Base-by-base conservation (phyloP, 495 filamentous ascomycete species). In the Podospora appendiculata region DNA sequence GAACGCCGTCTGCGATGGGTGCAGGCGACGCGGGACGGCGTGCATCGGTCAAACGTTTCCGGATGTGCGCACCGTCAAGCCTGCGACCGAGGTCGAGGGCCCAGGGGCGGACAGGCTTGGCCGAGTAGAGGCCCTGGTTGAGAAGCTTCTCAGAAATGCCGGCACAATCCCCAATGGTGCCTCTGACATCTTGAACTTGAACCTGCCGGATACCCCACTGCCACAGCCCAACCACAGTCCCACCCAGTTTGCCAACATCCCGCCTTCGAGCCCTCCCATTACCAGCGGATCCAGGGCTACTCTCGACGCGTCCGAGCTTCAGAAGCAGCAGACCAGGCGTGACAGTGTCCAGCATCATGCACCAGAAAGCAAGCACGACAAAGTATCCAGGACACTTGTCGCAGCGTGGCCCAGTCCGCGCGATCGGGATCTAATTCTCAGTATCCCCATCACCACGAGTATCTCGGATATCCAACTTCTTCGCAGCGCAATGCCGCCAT, bases 41-140 rank as follows among this genome's bases (percentile, higher is more conserved):
- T 78, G 75, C 48, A 56, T 74, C 48, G 62, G 70, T 50, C 75
- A 78, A 53, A 72, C 73, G 18, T 66, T 65, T 34, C 64, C 59
- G 8, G 70, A 75, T 5, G 59, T 66, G 9, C 38, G 39, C 16
- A 47, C 45, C 36, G 25, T 5, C 25, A 25, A 5, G 25, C 11
- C 48, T 2, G 38, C 38, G 12, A 4, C 39, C 41, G 14, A 34
- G 39, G 10, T 19, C 42, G 39, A 12, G 38, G 34, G 32, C 18
- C 45, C 46, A 52, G 8, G 48, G 55, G 44, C 42, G 55, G 41
- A 53, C 39, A n/a, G 62, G 67, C 39, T 67, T 12, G 56, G 50
- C 34, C 60, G 58, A 3, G 52, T 65, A 13, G 66, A 67, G 47
- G 49, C 57, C 33, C 50, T 69, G 12, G 57, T 70, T 14, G 56